A percentile compares a stretch with the other conserved stretches of the same genome.
Evolutionary conservation across 805 yeast species (phyloP).

Genomic region (Saturnispora halmiae): DNA sequence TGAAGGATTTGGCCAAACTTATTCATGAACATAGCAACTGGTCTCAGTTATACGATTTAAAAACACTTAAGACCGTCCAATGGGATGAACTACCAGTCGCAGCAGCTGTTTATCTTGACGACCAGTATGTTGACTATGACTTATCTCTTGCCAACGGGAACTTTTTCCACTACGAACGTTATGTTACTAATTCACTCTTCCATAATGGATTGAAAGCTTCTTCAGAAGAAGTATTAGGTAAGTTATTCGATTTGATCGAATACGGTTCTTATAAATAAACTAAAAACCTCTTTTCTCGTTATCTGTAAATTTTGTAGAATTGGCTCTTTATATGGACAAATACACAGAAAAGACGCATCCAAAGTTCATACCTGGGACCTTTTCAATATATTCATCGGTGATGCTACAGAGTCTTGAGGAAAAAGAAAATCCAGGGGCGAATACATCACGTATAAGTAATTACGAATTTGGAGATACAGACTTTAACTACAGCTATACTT

Average conservation of each 20-base stretch:
- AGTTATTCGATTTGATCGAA: slow-evolving; percentile 33
- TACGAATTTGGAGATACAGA: not conserved
- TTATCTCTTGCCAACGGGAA: slow-evolving; percentile 21
- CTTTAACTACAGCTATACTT: slow-evolving; percentile 17
- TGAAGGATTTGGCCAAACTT: slow-evolving; percentile 32
- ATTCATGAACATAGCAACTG: slow-evolving; percentile 29
- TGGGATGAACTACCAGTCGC: slow-evolving; percentile 32
- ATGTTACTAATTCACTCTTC: slow-evolving; percentile 40
- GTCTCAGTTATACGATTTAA: slow-evolving; percentile 19
- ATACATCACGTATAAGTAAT: not conserved
- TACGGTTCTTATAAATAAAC: slow-evolving; percentile 25
- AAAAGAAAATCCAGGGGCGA: no score
- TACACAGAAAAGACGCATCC: slow-evolving; percentile 29
- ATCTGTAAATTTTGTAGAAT: no score
- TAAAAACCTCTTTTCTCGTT: no score
- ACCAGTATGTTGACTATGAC: slow-evolving; percentile 44
- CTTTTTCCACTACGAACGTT: slow-evolving; percentile 29
- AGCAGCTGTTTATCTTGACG: slow-evolving; percentile 40
- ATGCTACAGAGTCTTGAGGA: no score
- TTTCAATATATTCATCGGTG: slow-evolving; percentile 40
- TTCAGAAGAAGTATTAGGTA: slow-evolving; percentile 32
- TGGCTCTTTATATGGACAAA: slow-evolving; percentile 28
- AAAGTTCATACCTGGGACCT: slow-evolving; percentile 48
- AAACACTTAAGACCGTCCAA: slow-evolving; percentile 17
- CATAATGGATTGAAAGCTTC: slow-evolving; percentile 42